Evolutionary conservation across 805 yeast genomes (phyloP), one percentile per base, ranked within the genome.

Genomic region (Candida montana): DNA sequence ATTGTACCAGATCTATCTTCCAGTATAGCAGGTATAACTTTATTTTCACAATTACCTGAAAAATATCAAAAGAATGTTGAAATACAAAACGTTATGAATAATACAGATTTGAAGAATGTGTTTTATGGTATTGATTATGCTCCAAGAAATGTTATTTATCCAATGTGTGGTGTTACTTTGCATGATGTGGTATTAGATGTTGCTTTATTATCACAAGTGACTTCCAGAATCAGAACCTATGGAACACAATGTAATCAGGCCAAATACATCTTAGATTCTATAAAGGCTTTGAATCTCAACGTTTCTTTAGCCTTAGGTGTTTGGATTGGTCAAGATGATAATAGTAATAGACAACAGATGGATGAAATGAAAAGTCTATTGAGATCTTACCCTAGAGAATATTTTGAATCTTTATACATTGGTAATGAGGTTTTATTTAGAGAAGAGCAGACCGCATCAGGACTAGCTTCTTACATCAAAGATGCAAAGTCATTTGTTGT

Each of bases 361-460:
- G 44, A 52, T 7, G 65, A 61, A 5, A 67, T 79, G 71, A 67
- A 70, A 45, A 33, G 49, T 2, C 46, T 75, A 0, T 49, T 81
- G 24, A 45, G 42, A 5, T 58, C 54, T 18, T 73, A 70, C 46
- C 82, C 83, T 4, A 57, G 67, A 34, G 37, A 56, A 8, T 58
- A 63, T 33, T 71, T 81, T 47, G 76, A 78, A 33, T 59, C 76
- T 3, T 64, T 82, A 3, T 67, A 68, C 45, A 68, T 82, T 26
- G 88, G 88, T 0, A 77, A 79, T 50, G 88, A 82, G 47, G 84
- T 75, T 0, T 55, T 79, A 16, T 76, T 70, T 47, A 63, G 85
- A 39, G 65, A 67, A 23, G 86, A 79, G 2, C 64, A 67, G 45
- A 47, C 69, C 2, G 51, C 56, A 1, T 42, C 51, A 1, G 64